phyloP scores from a whole-genome alignment of 148 eudicot species.

The Dianthus caryophyllus region DNA sequence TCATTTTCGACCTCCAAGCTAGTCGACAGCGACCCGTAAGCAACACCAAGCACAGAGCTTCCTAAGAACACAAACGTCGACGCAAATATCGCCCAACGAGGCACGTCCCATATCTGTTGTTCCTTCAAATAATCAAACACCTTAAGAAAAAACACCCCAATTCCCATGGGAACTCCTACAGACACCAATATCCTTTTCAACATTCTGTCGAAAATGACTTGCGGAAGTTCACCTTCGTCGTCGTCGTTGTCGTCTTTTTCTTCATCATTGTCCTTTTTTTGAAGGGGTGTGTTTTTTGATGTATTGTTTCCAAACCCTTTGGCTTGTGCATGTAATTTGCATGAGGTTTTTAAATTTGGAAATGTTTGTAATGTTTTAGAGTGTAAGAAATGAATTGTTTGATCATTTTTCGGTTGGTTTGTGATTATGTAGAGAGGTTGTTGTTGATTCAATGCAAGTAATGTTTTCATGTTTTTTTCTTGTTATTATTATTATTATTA shows the following conservation, averaged over 20 bases:
- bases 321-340: constrained; percentile 28
- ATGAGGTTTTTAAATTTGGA: constrained; percentile 14
- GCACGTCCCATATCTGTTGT: constrained; percentile 51
- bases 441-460: constrained; percentile 10
- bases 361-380: background rate
- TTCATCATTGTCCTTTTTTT: constrained; percentile 21
- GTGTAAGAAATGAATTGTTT: constrained; percentile 7
- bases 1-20: constrained; percentile 61
- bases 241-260: constrained; percentile 14
- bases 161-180: constrained; percentile 56
- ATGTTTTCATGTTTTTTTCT: constrained; percentile 24
- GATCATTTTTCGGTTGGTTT: constrained; percentile 15
- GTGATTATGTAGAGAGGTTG: background rate
- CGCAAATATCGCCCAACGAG: constrained; percentile 61
- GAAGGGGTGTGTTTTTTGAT: background rate
- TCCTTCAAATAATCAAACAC: constrained; percentile 41
- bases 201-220: constrained; percentile 64
- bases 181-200: constrained; percentile 47
- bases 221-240: constrained; percentile 56
- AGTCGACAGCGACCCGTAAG: constrained; percentile 69
- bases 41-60: constrained; percentile 69
- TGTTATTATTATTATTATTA: too few species aligned
- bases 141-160: constrained; percentile 43
- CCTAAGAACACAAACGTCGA: constrained; percentile 70
- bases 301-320: constrained; percentile 27